These are phyloP conservation scores for Anthoceros angustus DNA, from an alignment of 225 moss, liverwort and hornwort genomes.

Conservation along the genomic window DNA sequence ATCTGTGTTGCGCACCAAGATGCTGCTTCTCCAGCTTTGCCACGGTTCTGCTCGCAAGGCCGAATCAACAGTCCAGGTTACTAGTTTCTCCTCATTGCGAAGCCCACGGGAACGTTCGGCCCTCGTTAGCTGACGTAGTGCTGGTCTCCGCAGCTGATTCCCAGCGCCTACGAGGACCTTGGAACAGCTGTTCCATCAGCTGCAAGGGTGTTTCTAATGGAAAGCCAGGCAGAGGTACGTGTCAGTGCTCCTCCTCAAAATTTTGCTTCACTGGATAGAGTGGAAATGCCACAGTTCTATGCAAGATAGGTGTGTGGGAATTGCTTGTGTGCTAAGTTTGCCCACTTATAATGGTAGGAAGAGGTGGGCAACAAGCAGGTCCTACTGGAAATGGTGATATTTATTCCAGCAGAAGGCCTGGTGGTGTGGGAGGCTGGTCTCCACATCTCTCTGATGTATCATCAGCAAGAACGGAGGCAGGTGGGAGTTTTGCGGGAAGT, in stretches of 20 bases:
- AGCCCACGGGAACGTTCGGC: too few relatives aligned
- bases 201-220: neutral
- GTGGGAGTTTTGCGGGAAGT: neutral
- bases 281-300: neutral
- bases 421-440: too few relatives aligned
- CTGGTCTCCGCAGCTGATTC: too few relatives aligned
- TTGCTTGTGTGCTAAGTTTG: too few relatives aligned
- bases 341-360: too few relatives aligned
- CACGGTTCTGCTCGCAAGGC: neutral
- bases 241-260: neutral
- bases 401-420: too few relatives aligned
- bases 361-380: too few relatives aligned
- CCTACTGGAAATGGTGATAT: too few relatives aligned
- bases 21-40: neutral
- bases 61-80: neutral
- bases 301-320: too few relatives aligned
- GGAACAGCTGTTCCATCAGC: neutral
- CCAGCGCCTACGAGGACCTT: neutral
- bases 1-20: neutral
- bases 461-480: too few relatives aligned
- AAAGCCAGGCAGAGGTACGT: constrained; percentile 2
- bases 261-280: neutral
- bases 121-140: too few relatives aligned
- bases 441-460: too few relatives aligned
- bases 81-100: neutral